phyloP scores from a whole-genome alignment of 1,284 basidiomycete genomes.

The Abortiporus biennis region DNA sequence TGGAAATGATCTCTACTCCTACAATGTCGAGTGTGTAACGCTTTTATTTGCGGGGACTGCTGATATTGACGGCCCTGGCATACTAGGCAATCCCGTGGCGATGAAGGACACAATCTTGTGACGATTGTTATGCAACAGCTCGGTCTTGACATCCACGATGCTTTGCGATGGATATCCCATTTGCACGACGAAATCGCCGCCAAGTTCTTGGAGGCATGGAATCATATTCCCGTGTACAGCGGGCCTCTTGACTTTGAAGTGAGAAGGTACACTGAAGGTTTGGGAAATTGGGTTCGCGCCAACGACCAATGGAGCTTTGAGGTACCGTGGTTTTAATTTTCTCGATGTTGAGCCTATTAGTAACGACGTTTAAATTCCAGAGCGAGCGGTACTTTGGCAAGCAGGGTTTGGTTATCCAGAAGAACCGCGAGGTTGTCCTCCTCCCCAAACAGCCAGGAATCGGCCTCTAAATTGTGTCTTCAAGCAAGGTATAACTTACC shows the following conservation, averaged over 20 bases:
- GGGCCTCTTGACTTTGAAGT: neutral
- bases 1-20: constrained; percentile 29
- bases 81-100: constrained; percentile 24
- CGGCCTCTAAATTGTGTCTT: too few relatives aligned
- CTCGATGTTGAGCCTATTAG: too few relatives aligned
- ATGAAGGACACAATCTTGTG: constrained; percentile 29
- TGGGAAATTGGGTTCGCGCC: constrained; percentile 4
- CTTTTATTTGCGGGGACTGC: neutral
- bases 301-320: constrained; percentile 6
- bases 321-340: too few relatives aligned
- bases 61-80: neutral
- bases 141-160: constrained; percentile 22
- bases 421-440: constrained; percentile 8
- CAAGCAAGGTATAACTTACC: too few relatives aligned
- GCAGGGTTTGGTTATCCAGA: constrained; percentile 17
- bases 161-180: constrained; percentile 25
- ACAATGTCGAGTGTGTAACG: constrained; percentile 24
- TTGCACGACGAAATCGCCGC: constrained; percentile 21
- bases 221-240: neutral
- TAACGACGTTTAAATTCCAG: too few relatives aligned
- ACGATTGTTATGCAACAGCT: constrained; percentile 25
- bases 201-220: constrained; percentile 13
- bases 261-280: neutral
- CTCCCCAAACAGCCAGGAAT: constrained; percentile 11
- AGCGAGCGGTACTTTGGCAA: constrained; percentile 24